Evolutionary conservation across 768 basidiomycete species (phyloP), one percentile per base, ranked within the genome.

Genomic region (Strobilomyces confusus): DNA sequence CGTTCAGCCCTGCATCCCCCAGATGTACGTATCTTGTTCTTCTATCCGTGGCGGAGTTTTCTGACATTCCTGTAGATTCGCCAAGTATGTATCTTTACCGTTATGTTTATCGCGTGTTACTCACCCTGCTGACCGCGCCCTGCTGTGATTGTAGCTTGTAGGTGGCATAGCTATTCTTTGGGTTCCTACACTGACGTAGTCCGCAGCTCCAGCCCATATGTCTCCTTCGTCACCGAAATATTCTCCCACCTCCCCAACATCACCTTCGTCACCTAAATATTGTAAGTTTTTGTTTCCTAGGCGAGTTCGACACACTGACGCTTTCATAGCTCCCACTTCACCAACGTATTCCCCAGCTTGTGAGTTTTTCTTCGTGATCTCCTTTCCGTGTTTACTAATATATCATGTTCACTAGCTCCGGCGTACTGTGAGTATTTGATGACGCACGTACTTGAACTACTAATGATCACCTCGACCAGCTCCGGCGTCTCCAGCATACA

Each of bases 221-320:
- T 94, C 93, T 9, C 93, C 92, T 0, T 84, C 93, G 5, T 94
- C 92, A 29, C 93, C 93, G 8, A 90, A 87, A 63, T 97, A 94
- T 70, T 94, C 92, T 12, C 95, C 95, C 3, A 92, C 95, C 0
- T 95, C 92, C 4, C 95, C 95, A 69, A 82, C 86, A 9, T 93
- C 91, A 3, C 94, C 94, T 0, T 81, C 94, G 3, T 95, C 92
- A 33, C 95, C 95, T 51, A 90, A 88, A 80, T 92, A 92, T 69
- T 92, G 91, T 92, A 72, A 58, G 89, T 77, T 5, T 12, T 7
- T 22, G 0, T 22, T 46, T 20, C 22, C 13, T 36, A 11, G 1
- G 1, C 3, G 22, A 4, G 23, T 26, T 51, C n/a, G 26, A 49
- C 9, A 4, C 59, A 65, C 45, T 55, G 56, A 52, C 19, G 43